Evolutionary conservation across 2,329 filamentous ascomycete genomes (phyloP).

Genomic region (Tetracladium maxilliforme): DNA sequence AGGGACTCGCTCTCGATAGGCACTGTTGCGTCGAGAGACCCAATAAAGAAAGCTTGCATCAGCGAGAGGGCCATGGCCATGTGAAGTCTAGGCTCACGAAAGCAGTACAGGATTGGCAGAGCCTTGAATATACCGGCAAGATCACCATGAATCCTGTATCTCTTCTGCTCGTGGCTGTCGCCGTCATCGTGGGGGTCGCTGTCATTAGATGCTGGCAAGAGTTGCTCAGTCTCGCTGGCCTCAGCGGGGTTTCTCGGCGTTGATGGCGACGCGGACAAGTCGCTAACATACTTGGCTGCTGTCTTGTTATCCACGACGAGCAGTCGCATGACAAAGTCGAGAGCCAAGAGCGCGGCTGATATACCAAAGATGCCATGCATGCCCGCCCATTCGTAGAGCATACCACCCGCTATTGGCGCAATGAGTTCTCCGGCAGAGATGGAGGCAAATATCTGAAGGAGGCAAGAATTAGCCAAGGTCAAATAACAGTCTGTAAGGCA

Average conservation of each 20-base stretch:
- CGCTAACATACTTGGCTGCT: conserved; percentile 23
- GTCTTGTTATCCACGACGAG: conserved; percentile 48
- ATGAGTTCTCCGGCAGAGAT: conserved; percentile 40
- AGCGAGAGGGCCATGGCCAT: conserved; percentile 22
- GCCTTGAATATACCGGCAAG: conserved; percentile 20
- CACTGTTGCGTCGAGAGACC: conserved; percentile 21
- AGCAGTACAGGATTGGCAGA: conserved; percentile 30
- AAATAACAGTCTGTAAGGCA: background rate
- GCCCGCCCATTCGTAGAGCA: conserved; percentile 43
- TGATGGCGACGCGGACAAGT: too few species aligned
- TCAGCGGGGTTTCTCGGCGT: conserved; percentile 11
- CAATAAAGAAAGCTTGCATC: conserved; percentile 24
- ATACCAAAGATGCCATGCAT: conserved; percentile 43
- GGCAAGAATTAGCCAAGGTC: too few species aligned
- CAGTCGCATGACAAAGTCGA: conserved; percentile 46
- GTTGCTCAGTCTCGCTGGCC: conserved; percentile 6
- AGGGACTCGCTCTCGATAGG: conserved; percentile 19
- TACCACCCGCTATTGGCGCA: conserved; percentile 42
- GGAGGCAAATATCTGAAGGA: conserved; percentile 35
- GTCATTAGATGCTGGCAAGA: conserved; percentile 7
- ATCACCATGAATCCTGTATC: conserved; percentile 26
- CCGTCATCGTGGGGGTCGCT: conserved; percentile 9
- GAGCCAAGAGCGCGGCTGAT: conserved; percentile 31
- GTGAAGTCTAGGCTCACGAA: conserved; percentile 21
- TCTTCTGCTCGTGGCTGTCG: conserved; percentile 17